Evolutionary conservation across 2,329 filamentous ascomycete genomes (phyloP).

Genomic region (Trichoderma pleuroti): DNA sequence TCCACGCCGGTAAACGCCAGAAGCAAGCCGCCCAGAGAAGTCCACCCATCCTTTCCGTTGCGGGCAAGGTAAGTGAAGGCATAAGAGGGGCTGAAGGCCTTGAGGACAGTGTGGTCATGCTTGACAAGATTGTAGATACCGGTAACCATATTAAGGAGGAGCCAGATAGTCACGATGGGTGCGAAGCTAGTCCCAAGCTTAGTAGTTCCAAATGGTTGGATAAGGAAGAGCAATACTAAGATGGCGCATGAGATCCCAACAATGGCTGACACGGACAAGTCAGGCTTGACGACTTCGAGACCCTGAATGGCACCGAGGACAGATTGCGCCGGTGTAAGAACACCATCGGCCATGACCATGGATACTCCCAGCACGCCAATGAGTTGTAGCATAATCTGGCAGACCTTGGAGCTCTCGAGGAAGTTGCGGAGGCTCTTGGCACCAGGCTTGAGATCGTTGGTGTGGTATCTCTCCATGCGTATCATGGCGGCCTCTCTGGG

Average conservation of each 20-base stretch:
- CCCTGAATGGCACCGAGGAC: constrained; percentile 67
- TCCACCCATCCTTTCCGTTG: constrained; percentile 60
- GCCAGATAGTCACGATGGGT: constrained; percentile 65
- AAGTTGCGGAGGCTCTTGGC: constrained; percentile 52
- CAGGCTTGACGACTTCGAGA: constrained; percentile 53
- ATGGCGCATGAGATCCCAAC: constrained; percentile 64
- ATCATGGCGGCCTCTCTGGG: constrained; percentile 54
- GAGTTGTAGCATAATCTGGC: constrained; percentile 53
- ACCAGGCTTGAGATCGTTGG: constrained; percentile 51
- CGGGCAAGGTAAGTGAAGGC: constrained; percentile 59
- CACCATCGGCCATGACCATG: constrained; percentile 64
- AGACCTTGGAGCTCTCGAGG: constrained; percentile 54
- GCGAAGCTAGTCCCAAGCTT: constrained; percentile 60
- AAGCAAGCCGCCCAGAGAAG: constrained; percentile 65
- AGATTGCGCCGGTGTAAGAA: constrained; percentile 67
- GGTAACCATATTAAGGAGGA: constrained; percentile 58
- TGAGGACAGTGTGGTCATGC: constrained; percentile 52
- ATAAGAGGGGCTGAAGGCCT: constrained; percentile 56
- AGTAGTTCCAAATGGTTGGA: constrained; percentile 63
- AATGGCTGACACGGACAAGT: constrained; percentile 54
- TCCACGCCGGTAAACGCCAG: constrained; percentile 77
- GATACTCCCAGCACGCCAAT: constrained; percentile 64
- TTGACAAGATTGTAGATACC: constrained; percentile 60
- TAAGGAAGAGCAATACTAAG: constrained; percentile 57
- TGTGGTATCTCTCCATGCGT: constrained; percentile 56